Evolutionary conservation across 2,329 filamentous ascomycete species (phyloP).

Genomic region (Dactylellina drechsleri): DNA sequence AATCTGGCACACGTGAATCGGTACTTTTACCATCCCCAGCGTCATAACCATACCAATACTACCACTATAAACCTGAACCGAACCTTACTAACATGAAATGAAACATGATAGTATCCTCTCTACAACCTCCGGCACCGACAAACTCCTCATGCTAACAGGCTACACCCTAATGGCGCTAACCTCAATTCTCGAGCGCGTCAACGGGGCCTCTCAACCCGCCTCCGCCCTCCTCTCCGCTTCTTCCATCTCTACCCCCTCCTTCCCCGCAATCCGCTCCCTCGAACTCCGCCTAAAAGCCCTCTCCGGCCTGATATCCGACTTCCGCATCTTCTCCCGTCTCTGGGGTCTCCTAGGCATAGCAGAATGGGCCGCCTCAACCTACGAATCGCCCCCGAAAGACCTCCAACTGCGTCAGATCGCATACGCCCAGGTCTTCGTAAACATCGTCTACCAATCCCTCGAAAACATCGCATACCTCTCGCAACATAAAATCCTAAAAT

Average conservation of each 20-base stretch:
- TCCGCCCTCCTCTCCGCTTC: conserved; percentile 66
- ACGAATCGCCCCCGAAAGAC: conserved; percentile 62
- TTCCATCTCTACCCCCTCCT: conserved; percentile 63
- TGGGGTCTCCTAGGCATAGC: conserved; percentile 82
- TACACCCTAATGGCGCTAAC: conserved; percentile 72
- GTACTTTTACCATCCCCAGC: conserved; percentile 43
- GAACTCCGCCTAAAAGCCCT: conserved; percentile 69
- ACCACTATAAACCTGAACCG: conserved; percentile 30
- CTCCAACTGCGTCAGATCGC: conserved; percentile 67
- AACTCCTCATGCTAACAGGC: conserved; percentile 73
- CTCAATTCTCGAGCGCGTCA: conserved; percentile 68
- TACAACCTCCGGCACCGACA: conserved; percentile 76
- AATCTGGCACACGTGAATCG: conserved; percentile 53
- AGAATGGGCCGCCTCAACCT: conserved; percentile 68
- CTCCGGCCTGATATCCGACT: conserved; percentile 74
- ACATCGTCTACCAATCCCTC: conserved; percentile 77
- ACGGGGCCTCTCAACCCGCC: conserved; percentile 68
- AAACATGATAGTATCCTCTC: conserved; percentile 70
- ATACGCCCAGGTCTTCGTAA: conserved; percentile 74
- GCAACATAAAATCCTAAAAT: conserved; percentile 74
- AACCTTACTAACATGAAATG: conserved; percentile 12
- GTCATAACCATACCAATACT: too few species aligned
- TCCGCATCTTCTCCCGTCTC: conserved; percentile 77
- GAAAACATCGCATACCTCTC: conserved; percentile 86
- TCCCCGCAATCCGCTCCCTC: conserved; percentile 65